phyloP scores from a whole-genome alignment of 345 rosid genomes.

The Noccaea caerulescens region DNA sequence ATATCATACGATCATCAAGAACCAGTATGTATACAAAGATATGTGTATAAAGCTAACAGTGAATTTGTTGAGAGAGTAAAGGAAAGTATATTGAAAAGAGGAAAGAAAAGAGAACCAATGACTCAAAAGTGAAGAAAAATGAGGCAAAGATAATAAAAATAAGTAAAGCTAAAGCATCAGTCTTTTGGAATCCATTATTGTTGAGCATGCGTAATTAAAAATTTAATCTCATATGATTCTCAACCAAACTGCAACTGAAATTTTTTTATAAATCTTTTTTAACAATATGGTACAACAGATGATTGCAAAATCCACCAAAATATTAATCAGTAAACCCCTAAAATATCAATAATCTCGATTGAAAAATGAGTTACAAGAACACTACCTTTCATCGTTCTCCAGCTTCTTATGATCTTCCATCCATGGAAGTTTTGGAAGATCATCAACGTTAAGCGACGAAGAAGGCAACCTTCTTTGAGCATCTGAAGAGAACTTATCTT shows the following conservation, averaged over 20 bases:
- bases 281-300: slow-evolving; percentile 44
- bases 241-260: slow-evolving; percentile 17
- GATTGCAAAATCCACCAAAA: slow-evolving; percentile 17
- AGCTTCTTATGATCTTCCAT: slow-evolving; percentile 54
- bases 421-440: slow-evolving; percentile 73
- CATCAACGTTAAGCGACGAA: slow-evolving; percentile 57
- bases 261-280: slow-evolving; percentile 29
- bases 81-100: slow-evolving; percentile 40
- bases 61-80: slow-evolving; percentile 32
- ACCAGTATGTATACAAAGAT: not conserved
- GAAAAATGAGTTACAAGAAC: slow-evolving; percentile 17
- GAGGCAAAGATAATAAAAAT: slow-evolving; percentile 27
- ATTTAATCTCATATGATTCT: slow-evolving; percentile 30
- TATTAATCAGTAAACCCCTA: slow-evolving; percentile 31
- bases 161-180: slow-evolving; percentile 38
- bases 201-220: slow-evolving; percentile 20
- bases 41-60: slow-evolving; percentile 20
- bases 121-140: slow-evolving; percentile 37
- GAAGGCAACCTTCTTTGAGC: slow-evolving; percentile 56
- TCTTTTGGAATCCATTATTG: slow-evolving; percentile 40
- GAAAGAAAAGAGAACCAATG: slow-evolving; percentile 37
- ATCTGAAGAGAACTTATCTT: slow-evolving; percentile 61
- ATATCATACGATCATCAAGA: slow-evolving; percentile 6
- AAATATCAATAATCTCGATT: slow-evolving; percentile 2
- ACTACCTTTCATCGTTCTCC: slow-evolving; percentile 44